Evolutionary conservation across 192 early-diverging fungal species (phyloP).

Genomic region (Coemansia sp.): DNA sequence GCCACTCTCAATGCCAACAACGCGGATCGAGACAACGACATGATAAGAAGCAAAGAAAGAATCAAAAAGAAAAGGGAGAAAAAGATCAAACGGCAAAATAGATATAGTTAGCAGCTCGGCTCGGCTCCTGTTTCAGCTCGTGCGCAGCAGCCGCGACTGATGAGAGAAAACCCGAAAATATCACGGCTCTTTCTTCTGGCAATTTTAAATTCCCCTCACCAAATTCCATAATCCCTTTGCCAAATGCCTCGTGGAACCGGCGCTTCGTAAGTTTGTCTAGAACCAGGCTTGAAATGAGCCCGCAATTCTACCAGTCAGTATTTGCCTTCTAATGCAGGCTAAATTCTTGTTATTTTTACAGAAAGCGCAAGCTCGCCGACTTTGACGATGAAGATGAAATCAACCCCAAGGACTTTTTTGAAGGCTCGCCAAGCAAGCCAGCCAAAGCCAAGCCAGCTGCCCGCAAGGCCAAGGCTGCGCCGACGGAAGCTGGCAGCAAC

Average conservation of each 20-base stretch:
- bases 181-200: neutral
- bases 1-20: neutral
- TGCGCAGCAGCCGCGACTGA: neutral
- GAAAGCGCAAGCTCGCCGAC: conserved; percentile 22
- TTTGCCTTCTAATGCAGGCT: no score
- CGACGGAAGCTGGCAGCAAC: conserved; percentile 15
- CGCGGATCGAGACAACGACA: neutral
- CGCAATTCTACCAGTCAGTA: no score
- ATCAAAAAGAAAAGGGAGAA: neutral
- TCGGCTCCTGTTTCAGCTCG: neutral
- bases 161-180: neutral
- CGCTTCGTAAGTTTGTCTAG: neutral
- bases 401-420: conserved; percentile 36
- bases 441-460: neutral
- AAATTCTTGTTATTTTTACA: neutral
- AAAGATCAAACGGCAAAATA: neutral
- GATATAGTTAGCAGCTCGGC: neutral
- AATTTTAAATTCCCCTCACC: no score
- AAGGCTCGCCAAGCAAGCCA: neutral
- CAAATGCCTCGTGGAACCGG: neutral
- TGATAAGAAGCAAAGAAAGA: neutral
- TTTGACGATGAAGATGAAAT: conserved; percentile 11
- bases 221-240: neutral
- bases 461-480: conserved; percentile 10
- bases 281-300: no score